Evolutionary conservation across 2,329 filamentous ascomycete species (phyloP).

Genomic region (Hypoxylon sp.): DNA sequence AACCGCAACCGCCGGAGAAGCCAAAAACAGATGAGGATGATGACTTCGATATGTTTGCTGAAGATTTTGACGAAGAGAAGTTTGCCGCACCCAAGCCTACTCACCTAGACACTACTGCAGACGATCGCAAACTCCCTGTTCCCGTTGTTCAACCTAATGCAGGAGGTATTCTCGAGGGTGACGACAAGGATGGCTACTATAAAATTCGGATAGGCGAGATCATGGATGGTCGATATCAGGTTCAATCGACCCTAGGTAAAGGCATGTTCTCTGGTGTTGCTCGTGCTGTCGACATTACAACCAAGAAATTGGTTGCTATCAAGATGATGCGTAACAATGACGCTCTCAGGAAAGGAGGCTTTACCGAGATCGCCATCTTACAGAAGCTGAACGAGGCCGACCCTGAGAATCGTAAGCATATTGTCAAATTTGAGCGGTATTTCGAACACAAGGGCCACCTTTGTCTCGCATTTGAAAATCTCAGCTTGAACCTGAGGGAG

Average conservation of each 20-base stretch:
- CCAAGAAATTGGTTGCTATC: conserved; percentile 86
- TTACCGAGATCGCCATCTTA: conserved; percentile 94
- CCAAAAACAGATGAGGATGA: conserved; percentile 72
- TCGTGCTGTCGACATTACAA: conserved; percentile 83
- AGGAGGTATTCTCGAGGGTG: conserved; percentile 88
- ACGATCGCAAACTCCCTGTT: conserved; percentile 64
- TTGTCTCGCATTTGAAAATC: conserved; percentile 96
- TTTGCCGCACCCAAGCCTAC: conserved; percentile 68
- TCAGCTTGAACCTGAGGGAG: conserved; percentile 93
- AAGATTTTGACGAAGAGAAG: conserved; percentile 79
- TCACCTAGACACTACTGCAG: conserved; percentile 57
- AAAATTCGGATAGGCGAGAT: conserved; percentile 94
- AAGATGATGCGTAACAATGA: conserved; percentile 99
- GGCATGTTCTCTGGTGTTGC: conserved; percentile 99
- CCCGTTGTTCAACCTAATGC: conserved; percentile 67
- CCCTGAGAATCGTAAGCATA: conserved; percentile 89
- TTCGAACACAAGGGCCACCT: conserved; percentile 97
- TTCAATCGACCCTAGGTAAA: conserved; percentile 88
- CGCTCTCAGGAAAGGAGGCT: conserved; percentile 88
- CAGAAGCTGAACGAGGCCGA: conserved; percentile 89
- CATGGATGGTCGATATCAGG: conserved; percentile 88
- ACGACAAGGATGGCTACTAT: conserved; percentile 96
- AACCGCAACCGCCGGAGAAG: conserved; percentile 58
- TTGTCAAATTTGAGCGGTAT: conserved; percentile 87
- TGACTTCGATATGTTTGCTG: conserved; percentile 91